A percentile compares a stretch with the other conserved stretches of the same genome.
Evolutionary conservation across 139 green algal species (phyloP).

Genomic region (Pleodorina starrii): DNA sequence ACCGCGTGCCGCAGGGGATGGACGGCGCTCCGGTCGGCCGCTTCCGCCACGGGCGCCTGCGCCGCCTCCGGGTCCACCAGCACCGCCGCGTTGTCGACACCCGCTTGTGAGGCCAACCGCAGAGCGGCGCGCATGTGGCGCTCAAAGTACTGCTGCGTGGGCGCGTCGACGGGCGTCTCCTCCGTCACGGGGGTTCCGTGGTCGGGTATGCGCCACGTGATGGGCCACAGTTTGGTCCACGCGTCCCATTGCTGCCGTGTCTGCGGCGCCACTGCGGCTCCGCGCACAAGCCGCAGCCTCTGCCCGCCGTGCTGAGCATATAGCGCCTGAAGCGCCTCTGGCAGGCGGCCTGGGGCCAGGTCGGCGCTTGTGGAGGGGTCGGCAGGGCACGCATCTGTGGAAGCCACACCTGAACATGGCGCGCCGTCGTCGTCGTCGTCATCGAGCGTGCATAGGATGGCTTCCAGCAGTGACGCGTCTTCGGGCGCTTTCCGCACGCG

Average conservation of each 20-base stretch:
- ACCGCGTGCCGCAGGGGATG: constrained; percentile 87
- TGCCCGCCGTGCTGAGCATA: not conserved
- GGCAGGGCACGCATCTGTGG: not conserved
- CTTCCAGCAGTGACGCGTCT: constrained; percentile 46
- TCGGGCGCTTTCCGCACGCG: constrained; percentile 66
- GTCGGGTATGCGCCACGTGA: constrained; percentile 77
- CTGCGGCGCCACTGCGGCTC: constrained; percentile 65
- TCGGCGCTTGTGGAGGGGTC: not conserved
- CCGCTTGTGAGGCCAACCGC: constrained; percentile 25
- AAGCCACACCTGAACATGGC: not conserved
- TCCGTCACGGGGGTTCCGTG: constrained; percentile 23
- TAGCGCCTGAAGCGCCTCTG: not conserved
- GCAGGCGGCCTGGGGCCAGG: not conserved
- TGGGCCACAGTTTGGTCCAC: constrained; percentile 83
- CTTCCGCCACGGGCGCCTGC: constrained; percentile 58
- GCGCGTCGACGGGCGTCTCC: constrained; percentile 1
- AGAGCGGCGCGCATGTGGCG: constrained; percentile 67
- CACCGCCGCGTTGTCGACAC: constrained; percentile 71
- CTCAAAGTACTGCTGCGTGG: constrained; percentile 60
- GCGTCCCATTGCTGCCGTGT: constrained; percentile 70
- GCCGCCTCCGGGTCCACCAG: constrained; percentile 74
- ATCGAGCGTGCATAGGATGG: constrained; percentile 59
- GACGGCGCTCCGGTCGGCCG: constrained; percentile 32
- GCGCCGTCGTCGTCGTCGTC: not conserved
- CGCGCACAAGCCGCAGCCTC: constrained; percentile 44